These are phyloP conservation scores for Talaromyces proteolyticus DNA, from an alignment of 495 filamentous ascomycete species.

Conservation along the genomic window DNA sequence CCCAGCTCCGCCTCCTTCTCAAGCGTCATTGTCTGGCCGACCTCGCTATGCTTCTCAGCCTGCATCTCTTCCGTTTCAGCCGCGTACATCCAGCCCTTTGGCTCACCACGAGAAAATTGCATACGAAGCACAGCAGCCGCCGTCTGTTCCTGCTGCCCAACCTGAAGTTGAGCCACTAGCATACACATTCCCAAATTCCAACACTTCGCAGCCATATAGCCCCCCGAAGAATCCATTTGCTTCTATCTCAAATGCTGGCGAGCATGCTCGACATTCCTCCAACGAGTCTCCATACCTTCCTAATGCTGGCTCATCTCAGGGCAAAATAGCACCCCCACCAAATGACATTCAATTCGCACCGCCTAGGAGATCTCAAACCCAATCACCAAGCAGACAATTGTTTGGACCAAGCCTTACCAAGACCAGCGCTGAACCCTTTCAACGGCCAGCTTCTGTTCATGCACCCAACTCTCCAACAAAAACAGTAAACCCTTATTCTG, in stretches of 20 bases:
- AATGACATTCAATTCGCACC: conserved; percentile 35
- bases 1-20: conserved; percentile 47
- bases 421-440: conserved; percentile 47
- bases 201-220: not conserved
- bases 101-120: conserved; percentile 53
- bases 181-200: not conserved
- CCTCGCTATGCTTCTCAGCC: conserved; percentile 48
- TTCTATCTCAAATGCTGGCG: not conserved
- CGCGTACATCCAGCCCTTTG: conserved; percentile 79
- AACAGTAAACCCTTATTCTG: conserved; percentile 28
- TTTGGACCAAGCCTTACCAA: conserved; percentile 39
- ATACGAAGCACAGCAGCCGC: conserved; percentile 25
- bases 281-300: conserved; percentile 1
- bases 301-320: conserved; percentile 1
- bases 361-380: conserved; percentile 74
- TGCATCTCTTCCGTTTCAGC: conserved; percentile 62
- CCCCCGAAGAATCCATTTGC: conserved; percentile 8
- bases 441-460: conserved; percentile 66
- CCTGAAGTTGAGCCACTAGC: not conserved
- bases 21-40: conserved; percentile 35
- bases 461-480: conserved; percentile 44
- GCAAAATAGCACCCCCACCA: conserved; percentile 13
- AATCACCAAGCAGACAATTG: conserved; percentile 63
- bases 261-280: not conserved
- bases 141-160: conserved; percentile 1